phyloP scores from a whole-genome alignment of 2,329 filamentous ascomycete species.

The Nemania sp. region DNA sequence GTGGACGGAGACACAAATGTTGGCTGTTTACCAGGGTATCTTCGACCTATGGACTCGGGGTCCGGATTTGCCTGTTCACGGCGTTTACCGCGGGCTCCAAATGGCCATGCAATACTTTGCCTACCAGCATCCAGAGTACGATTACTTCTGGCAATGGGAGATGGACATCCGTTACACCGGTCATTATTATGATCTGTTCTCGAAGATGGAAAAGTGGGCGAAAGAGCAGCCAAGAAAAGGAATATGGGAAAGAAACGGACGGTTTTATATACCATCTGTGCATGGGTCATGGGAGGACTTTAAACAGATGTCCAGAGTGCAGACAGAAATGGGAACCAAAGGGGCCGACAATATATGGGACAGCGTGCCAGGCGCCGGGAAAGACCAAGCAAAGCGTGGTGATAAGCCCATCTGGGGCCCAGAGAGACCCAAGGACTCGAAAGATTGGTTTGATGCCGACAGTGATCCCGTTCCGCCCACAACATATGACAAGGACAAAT shows the following conservation, averaged over 20 bases:
- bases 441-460: constrained; percentile 73
- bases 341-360: constrained; percentile 70
- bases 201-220: constrained; percentile 70
- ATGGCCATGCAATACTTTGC: constrained; percentile 97
- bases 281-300: constrained; percentile 83
- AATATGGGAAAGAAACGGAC: constrained; percentile 77
- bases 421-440: constrained; percentile 65
- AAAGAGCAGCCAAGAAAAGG: constrained; percentile 75
- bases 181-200: constrained; percentile 78
- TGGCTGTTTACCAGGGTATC: constrained; percentile 83
- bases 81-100: constrained; percentile 87
- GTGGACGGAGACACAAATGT: constrained; percentile 95
- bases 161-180: constrained; percentile 91
- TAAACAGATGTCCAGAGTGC: constrained; percentile 73
- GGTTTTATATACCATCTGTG: constrained; percentile 76
- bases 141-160: constrained; percentile 94
- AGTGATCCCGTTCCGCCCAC: constrained; percentile 75
- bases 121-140: constrained; percentile 83
- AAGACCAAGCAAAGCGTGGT: constrained; percentile 43
- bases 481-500: constrained; percentile 75
- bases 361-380: constrained; percentile 48
- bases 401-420: constrained; percentile 84
- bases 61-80: constrained; percentile 77
- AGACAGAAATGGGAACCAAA: constrained; percentile 70
- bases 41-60: constrained; percentile 72